Conservation (phyloP, 306 rosid species). For the Rosa chinensis region DNA sequence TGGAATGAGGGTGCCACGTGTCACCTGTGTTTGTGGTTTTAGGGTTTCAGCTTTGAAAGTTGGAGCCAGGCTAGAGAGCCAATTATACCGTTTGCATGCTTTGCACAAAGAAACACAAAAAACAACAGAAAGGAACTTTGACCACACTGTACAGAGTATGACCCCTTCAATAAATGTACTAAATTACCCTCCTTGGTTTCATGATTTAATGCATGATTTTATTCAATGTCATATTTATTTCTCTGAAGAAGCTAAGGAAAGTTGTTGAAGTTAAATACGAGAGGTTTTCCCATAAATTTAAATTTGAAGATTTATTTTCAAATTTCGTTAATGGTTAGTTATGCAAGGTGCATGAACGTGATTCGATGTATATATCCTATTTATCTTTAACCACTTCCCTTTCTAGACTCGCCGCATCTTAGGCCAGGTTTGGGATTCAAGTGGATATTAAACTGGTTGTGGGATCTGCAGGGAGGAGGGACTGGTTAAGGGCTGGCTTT, state of each 20-base stretch:
- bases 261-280: neutral
- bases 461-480: neutral
- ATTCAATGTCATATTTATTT: neutral
- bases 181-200: conserved; percentile 17
- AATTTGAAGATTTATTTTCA: neutral
- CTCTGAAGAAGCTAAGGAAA: neutral
- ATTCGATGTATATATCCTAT: neutral
- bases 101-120: conserved; percentile 39
- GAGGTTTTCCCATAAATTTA: neutral
- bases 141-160: conserved; percentile 34
- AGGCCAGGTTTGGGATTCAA: neutral
- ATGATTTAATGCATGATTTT: neutral
- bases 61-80: conserved; percentile 48
- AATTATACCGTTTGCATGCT: conserved; percentile 72
- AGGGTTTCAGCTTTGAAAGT: conserved; percentile 34
- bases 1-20: conserved; percentile 75
- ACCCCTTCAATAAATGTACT: conserved; percentile 23
- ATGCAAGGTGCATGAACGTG: neutral
- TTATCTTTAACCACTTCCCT: neutral
- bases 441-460: neutral
- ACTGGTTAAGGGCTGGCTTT: neutral
- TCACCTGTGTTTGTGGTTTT: conserved; percentile 19
- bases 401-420: neutral
- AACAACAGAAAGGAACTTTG: conserved; percentile 40
- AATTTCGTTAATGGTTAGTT: neutral